A percentile compares a stretch with the other conserved stretches of the same genome.
Evolutionary conservation across 2,329 filamentous ascomycete genomes (phyloP).

Genomic region (Alternaria sp.): DNA sequence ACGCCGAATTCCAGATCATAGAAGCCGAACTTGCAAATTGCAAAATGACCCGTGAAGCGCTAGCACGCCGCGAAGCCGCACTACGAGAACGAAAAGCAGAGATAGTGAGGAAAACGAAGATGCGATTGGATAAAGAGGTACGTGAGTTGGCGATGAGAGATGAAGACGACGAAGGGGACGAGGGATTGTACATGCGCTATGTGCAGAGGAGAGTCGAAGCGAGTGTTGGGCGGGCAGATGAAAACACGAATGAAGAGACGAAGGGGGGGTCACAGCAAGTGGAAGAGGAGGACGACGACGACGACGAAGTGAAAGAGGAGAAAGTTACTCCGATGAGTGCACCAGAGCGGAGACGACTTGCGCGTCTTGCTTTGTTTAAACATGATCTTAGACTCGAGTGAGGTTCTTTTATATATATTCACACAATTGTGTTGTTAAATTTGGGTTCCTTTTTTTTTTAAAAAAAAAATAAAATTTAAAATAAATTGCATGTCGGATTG

Average conservation of each 20-base stretch:
- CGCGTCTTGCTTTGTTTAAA: not conserved
- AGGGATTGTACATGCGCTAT: conserved; percentile 3
- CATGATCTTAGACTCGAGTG: conserved; percentile 1
- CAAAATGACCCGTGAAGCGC: conserved; percentile 4
- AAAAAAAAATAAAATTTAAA: no score
- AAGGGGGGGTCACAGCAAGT: not conserved
- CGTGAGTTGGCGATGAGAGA: not conserved
- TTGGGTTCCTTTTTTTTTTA: not conserved
- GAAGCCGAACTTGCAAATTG: conserved; percentile 8
- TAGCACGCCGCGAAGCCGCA: conserved; percentile 4
- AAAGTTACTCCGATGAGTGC: not conserved
- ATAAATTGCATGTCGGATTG: not conserved
- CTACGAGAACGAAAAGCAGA: conserved; percentile 4
- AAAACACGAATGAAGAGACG: not conserved
- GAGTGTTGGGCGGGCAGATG: accelerated
- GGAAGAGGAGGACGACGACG: not conserved
- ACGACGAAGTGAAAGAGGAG: not conserved
- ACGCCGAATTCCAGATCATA: conserved; percentile 1
- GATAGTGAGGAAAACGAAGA: not conserved
- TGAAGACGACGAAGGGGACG: not conserved
- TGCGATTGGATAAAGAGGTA: not conserved
- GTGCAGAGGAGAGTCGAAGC: not conserved
- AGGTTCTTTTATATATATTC: not conserved
- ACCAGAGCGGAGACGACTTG: conserved; percentile 9
- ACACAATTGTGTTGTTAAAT: not conserved